phyloP scores from a whole-genome alignment of 2,329 filamentous ascomycete species.

The Phyllosticta ampelicida region DNA sequence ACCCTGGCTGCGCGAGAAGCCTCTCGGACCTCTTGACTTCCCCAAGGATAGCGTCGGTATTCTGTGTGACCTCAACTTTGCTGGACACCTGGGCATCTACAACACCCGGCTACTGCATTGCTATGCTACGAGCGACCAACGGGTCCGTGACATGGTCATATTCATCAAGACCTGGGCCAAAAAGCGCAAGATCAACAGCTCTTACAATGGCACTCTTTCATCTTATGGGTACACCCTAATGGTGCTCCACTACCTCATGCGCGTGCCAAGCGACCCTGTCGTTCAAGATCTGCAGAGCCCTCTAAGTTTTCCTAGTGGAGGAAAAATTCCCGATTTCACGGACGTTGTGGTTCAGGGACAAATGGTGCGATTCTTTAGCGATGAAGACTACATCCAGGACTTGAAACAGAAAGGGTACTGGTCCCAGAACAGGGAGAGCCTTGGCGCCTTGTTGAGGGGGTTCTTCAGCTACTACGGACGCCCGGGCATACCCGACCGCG shows the following conservation, averaged over 20 bases:
- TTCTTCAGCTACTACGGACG: slow-evolving; percentile 85
- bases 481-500: slow-evolving; percentile 36
- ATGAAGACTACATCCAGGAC: slow-evolving; percentile 56
- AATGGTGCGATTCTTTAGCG: slow-evolving; percentile 66
- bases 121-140: slow-evolving; percentile 68
- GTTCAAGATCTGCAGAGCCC: slow-evolving; percentile 67
- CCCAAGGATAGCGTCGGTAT: slow-evolving; percentile 68
- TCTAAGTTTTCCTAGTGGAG: neutral
- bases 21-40: slow-evolving; percentile 55
- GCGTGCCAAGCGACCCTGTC: slow-evolving; percentile 68
- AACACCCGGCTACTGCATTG: slow-evolving; percentile 76
- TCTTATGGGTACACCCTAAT: slow-evolving; percentile 89
- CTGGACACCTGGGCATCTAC: slow-evolving; percentile 69
- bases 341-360: slow-evolving; percentile 48
- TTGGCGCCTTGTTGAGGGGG: slow-evolving; percentile 63
- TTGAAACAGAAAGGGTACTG: slow-evolving; percentile 50
- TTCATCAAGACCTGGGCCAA: slow-evolving; percentile 93
- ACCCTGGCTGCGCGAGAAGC: slow-evolving; percentile 36
- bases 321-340: slow-evolving; percentile 13
- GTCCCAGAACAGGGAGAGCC: slow-evolving; percentile 56
- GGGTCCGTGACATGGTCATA: slow-evolving; percentile 66
- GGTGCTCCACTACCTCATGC: slow-evolving; percentile 83
- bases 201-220: slow-evolving; percentile 75
- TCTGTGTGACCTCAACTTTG: slow-evolving; percentile 88
- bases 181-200: slow-evolving; percentile 70